These are phyloP conservation scores for Hordeum pubiflorum DNA, from an alignment of 202 grass and related monocot species.

Conservation along the genomic window DNA sequence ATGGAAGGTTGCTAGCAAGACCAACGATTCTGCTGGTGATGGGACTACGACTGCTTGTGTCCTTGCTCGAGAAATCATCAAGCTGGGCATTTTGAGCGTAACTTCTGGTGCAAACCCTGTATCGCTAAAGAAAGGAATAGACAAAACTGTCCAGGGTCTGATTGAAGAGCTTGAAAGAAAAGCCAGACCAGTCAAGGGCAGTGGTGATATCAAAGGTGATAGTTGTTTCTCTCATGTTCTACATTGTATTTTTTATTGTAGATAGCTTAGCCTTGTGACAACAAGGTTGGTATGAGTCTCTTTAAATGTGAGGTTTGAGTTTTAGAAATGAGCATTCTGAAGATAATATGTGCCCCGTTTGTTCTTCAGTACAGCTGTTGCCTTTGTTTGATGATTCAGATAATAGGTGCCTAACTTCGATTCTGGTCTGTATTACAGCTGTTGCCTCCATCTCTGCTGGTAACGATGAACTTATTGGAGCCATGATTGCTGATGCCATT, in stretches of 20 bases:
- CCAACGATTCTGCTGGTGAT: conserved; percentile 68
- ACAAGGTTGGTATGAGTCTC: neutral
- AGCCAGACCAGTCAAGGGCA: conserved; percentile 52
- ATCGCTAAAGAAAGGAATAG: conserved; percentile 62
- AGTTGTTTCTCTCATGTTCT: neutral
- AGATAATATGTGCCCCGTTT: neutral
- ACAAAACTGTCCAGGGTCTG: conserved; percentile 57
- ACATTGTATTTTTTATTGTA: neutral
- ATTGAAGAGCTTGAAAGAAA: conserved; percentile 50
- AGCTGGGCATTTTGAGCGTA: conserved; percentile 54
- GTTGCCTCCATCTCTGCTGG: conserved; percentile 67
- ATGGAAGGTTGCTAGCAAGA: conserved; percentile 64
- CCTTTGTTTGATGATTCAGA: conserved; percentile 28
- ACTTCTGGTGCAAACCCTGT: conserved; percentile 61
- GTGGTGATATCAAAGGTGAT: conserved; percentile 52
- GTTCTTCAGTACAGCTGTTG: conserved; percentile 32
- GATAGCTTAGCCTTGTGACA: neutral
- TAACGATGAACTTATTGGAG: conserved; percentile 53
- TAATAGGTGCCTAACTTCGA: conserved; percentile 14
- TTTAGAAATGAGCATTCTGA: neutral
- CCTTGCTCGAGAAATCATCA: conserved; percentile 62
- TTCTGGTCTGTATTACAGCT: conserved; percentile 29
- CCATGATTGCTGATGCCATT: conserved; percentile 67
- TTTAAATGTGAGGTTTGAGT: neutral
- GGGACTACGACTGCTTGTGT: conserved; percentile 62